Evolutionary conservation across 768 basidiomycete species (phyloP), one percentile per base, ranked within the genome.

Genomic region (Cantharellus anzutake): DNA sequence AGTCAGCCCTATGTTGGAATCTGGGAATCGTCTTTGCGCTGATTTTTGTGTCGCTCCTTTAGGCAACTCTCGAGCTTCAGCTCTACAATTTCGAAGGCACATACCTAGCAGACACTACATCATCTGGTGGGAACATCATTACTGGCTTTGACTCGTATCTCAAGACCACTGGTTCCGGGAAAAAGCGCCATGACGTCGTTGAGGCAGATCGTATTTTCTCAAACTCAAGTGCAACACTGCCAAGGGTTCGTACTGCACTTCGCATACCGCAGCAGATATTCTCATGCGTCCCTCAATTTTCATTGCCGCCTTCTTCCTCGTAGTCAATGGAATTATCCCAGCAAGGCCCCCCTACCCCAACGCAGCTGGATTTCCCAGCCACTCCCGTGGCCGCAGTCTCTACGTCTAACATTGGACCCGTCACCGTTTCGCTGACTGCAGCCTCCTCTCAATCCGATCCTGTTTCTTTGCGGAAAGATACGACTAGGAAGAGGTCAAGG

Each of bases 111-210:
- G 88, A 91, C 58, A 89, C 88, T 0, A 79, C 82, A 0, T 82
- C 84, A 62, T 82, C 80, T 65, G 86, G 87, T 16, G 88, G 88
- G 39, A 90, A 91, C 64, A 89, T 91, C 58, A 83, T 91, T 42
- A 83, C 83, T 65, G 88, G 88, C 3, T 90, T 90, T 63, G 88
- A 90, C 59, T 81, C 82, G 48, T 91, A 89, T 67, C 78, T 90
- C 60, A 91, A 90, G 70, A 82, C 82, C 65, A 77, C 77, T 51
- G 57, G 55, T 0, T 74, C 77, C 4, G 80, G 77, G 4, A 74
- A 86, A 65, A 76, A 83, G 67, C 82, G 81, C 66, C 80, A 82
- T 64, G 86, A 90, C 64, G 77, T 87, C 60, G 79, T 77, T 62
- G 88, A 90, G 60, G 72, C 77, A 7, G 88, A 91, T 66, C 76